Conservation (phyloP, 2,329 filamentous ascomycete species). For the Talaromyces pinophilus region DNA sequence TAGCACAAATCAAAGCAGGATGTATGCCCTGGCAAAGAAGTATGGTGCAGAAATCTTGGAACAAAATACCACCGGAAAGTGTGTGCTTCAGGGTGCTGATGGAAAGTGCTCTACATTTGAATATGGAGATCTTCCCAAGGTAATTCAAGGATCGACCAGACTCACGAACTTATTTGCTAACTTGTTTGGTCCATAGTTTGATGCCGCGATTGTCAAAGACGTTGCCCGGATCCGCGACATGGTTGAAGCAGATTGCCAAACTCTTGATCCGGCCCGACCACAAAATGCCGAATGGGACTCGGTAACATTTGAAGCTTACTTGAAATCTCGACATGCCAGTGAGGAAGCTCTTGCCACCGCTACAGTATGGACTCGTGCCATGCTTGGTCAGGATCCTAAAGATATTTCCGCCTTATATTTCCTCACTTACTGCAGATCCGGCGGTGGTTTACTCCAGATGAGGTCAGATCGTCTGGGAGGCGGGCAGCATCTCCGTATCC, state of each 20-base stretch:
- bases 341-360: neutral
- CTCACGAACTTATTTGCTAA: neutral
- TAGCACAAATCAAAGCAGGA: constrained; percentile 34
- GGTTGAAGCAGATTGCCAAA: constrained; percentile 2
- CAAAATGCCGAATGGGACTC: neutral
- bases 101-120: constrained; percentile 27
- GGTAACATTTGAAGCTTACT: constrained; percentile 4
- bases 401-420: constrained; percentile 58
- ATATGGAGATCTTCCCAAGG: constrained; percentile 25
- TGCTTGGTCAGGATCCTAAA: constrained; percentile 53
- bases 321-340: neutral
- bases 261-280: neutral
- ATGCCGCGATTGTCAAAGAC: neutral
- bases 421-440: constrained; percentile 57
- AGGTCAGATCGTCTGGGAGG: constrained; percentile 56
- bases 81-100: constrained; percentile 32
- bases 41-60: constrained; percentile 35
- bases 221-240: constrained; percentile 3
- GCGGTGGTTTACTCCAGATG: constrained; percentile 56
- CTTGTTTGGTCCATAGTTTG: neutral
- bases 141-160: neutral
- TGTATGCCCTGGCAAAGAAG: constrained; percentile 33
- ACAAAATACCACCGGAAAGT: constrained; percentile 35
- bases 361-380: constrained; percentile 51
- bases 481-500: constrained; percentile 55